Evolutionary conservation across 225 moss, liverwort and hornwort species (phyloP), one percentile per base, ranked within the genome.

Genomic region (Polytrichum formosum): DNA sequence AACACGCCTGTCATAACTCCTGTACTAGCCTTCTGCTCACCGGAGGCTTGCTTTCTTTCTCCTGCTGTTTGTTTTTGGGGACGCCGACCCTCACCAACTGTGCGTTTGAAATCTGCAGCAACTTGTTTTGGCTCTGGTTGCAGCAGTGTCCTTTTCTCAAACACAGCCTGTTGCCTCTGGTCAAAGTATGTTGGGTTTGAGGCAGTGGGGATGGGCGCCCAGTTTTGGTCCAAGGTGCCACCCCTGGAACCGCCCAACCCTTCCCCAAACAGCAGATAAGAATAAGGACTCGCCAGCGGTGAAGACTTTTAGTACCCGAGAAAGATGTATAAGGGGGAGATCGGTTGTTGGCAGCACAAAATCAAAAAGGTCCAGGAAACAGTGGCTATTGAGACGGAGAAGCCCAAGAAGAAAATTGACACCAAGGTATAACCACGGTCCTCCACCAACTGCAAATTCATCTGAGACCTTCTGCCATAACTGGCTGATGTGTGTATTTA

Each of bases 1-100:
- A 85, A 84, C 72, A 82, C 84, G 53, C 88, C 88, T 23, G 88
- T 84, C 88, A 88, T 88, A 25, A 54, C 18, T 55, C 33, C 56
- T 54, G 69, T 68, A 55, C 37, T 59, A 46, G 54, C 26, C 18
- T 70, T 73, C 20, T 71, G 62, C 23, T 65, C 59, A 28, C 63
- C 27, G 20, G 46, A 37, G 58, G 75, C 62, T 67, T 67, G 67
- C 5, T 56, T 26, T n/a, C 55, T 76, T 53, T 75, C 77, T 63
- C 78, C 73, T 77, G 77, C 70, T 77, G 70, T 63, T 63, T 79
- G 74, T 25, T 76, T 77, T 13, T 63, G 61, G 59, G 72, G 76
- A 76, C 76, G 75, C 61, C 67, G 67, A 68, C 82, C 31, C 31
- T 74, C 74, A 55, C 81, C 76, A 64, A 79, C 79, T 71, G 81